phyloP scores from a whole-genome alignment of 2,329 filamentous ascomycete species.

The Botrytis byssoidea region DNA sequence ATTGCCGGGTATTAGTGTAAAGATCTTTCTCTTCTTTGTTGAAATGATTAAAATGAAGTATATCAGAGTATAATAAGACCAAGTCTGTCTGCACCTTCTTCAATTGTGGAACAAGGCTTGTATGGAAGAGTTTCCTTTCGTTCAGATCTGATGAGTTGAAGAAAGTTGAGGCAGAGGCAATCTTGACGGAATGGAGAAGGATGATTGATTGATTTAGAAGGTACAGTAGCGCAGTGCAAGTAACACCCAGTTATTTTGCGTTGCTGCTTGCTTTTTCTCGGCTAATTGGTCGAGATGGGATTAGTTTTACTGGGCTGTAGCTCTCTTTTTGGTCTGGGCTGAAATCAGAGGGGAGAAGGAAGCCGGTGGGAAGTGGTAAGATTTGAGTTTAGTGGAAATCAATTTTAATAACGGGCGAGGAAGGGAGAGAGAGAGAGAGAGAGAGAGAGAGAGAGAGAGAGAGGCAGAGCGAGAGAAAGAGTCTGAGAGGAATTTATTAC shows the following conservation, averaged over 20 bases:
- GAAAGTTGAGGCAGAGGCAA: constrained; percentile 20
- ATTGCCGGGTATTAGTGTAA: constrained; percentile 1
- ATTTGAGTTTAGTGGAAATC: constrained; percentile 2
- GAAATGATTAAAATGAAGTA: constrained; percentile 7
- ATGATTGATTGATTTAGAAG: constrained; percentile 20
- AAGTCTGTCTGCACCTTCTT: background rate
- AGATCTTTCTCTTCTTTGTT: constrained; percentile 7
- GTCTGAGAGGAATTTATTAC: background rate
- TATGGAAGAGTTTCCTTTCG: background rate
- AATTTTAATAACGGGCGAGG: background rate
- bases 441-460: background rate
- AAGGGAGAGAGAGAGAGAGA: background rate
- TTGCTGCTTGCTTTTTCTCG: constrained; percentile 12
- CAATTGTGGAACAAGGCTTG: constrained; percentile 14
- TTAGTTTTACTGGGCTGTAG: background rate
- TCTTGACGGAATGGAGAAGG: constrained; percentile 12
- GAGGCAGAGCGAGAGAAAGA: background rate
- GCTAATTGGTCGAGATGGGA: background rate
- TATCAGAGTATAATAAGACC: background rate
- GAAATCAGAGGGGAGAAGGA: background rate
- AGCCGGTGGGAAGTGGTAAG: constrained; percentile 11
- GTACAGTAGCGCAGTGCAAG: background rate
- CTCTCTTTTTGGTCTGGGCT: constrained; percentile 13
- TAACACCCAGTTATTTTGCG: constrained; percentile 5
- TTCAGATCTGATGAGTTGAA: constrained; percentile 13